Evolutionary conservation across 371 early-diverging fungal genomes (phyloP).

Genomic region (Homolaphlyctis polyrhiza): DNA sequence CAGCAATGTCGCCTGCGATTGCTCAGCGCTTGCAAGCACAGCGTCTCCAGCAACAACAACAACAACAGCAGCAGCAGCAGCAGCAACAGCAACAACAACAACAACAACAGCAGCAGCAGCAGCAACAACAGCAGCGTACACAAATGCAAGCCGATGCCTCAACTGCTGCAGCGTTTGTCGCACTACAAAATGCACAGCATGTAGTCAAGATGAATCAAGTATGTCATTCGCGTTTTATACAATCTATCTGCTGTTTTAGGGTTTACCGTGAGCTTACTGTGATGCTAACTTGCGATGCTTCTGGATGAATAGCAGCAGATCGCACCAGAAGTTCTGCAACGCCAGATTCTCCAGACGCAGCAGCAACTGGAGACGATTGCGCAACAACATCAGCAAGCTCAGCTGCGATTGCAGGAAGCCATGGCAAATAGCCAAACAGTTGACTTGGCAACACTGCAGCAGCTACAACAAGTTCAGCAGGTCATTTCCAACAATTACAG

Average conservation of each 20-base stretch:
- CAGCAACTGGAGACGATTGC: background rate
- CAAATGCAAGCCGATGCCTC: slow-evolving; percentile 19
- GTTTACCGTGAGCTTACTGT: no score
- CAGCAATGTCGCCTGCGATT: background rate
- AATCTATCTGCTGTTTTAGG: no score
- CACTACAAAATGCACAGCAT: slow-evolving; percentile 23
- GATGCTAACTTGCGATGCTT: background rate
- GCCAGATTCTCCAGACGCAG: background rate
- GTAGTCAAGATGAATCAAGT: slow-evolving; percentile 19
- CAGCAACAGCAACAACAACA: background rate
- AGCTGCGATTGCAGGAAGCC: background rate
- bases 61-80: slow-evolving; percentile 17
- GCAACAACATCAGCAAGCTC: background rate
- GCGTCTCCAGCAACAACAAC: slow-evolving; percentile 16
- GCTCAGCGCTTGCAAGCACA: slow-evolving; percentile 10
- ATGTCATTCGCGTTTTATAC: background rate
- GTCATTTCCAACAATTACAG: background rate
- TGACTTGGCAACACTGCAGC: background rate
- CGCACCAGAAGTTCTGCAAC: background rate
- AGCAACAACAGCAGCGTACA: slow-evolving; percentile 9
- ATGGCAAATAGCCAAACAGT: slow-evolving; percentile 1
- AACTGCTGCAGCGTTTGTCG: slow-evolving; percentile 22
- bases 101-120: slow-evolving; percentile 10
- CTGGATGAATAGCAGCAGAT: background rate
- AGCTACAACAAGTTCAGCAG: background rate